Evolutionary conservation across 2,329 filamentous ascomycete species (phyloP).

Genomic region (Clonostachys rosea): DNA sequence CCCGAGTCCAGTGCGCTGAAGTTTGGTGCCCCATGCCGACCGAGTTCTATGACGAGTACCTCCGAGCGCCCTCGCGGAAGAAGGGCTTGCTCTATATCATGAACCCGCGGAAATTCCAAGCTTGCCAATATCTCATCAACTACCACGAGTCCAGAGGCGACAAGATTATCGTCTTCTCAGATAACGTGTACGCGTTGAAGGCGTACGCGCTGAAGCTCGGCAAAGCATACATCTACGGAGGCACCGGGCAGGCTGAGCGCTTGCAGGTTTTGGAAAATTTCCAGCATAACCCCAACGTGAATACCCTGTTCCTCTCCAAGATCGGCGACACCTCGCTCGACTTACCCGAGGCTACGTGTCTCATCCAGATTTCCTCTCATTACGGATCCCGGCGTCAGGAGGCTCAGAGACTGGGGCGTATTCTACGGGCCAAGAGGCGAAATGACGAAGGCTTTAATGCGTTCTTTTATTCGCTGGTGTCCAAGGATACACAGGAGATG

Average conservation of each 20-base stretch:
- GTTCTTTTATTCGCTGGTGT: conserved; percentile 97
- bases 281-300: conserved; percentile 78
- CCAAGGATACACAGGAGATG: conserved; percentile 97
- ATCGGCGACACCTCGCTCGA: conserved; percentile 94
- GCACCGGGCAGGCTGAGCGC: conserved; percentile 75
- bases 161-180: conserved; percentile 94
- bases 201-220: conserved; percentile 73
- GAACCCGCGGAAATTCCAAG: conserved; percentile 94
- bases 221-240: conserved; percentile 84
- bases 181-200: conserved; percentile 85
- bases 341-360: conserved; percentile 84
- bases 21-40: conserved; percentile 99
- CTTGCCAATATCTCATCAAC: conserved; percentile 88
- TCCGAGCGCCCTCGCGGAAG: conserved; percentile 56
- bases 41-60: conserved; percentile 94
- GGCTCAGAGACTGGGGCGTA: conserved; percentile 84
- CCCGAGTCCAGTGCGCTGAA: conserved; percentile 94
- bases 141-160: conserved; percentile 89
- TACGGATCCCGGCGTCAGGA: conserved; percentile 93
- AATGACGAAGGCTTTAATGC: conserved; percentile 99
- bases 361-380: conserved; percentile 93
- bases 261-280: conserved; percentile 84
- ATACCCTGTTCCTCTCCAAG: conserved; percentile 89
- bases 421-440: conserved; percentile 87
- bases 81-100: conserved; percentile 74